phyloP scores from a whole-genome alignment of 768 basidiomycete genomes.

The Cubamyces lactineus region DNA sequence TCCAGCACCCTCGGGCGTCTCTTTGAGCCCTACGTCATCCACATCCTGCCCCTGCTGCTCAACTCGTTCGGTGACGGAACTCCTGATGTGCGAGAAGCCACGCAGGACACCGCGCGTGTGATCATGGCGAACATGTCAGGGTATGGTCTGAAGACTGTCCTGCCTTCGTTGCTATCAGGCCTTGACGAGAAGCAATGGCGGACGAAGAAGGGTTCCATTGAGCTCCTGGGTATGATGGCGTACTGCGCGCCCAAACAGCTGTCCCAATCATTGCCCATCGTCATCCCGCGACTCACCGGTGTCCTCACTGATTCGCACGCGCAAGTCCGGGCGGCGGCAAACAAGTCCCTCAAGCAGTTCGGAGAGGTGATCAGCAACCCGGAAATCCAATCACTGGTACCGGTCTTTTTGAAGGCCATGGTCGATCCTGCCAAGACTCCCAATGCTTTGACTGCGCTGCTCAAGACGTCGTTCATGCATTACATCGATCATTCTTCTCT shows the following conservation, averaged over 20 bases:
- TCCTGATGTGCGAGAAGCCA: conserved; percentile 90
- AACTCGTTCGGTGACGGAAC: conserved; percentile 85
- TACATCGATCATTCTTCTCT: conserved; percentile 97
- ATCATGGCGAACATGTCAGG: conserved; percentile 97
- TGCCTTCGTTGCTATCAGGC: conserved; percentile 87
- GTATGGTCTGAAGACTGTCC: conserved; percentile 93
- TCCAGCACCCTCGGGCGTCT: conserved; percentile 83
- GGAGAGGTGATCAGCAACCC: conserved; percentile 99
- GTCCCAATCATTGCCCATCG: conserved; percentile 91
- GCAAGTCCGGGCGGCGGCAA: conserved; percentile 91
- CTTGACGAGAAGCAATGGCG: conserved; percentile 99
- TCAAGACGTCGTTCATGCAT: conserved; percentile 96
- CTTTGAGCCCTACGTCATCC: conserved; percentile 92
- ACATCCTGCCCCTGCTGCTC: conserved; percentile 82
- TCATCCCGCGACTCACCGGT: conserved; percentile 93
- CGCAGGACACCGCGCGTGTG: conserved; percentile 86
- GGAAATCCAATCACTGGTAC: conserved; percentile 91
- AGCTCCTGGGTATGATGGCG: conserved; percentile 97
- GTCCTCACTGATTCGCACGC: conserved; percentile 97
- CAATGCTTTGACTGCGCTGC: conserved; percentile 78
- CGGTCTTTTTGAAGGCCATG: conserved; percentile 88
- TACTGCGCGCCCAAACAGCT: conserved; percentile 96
- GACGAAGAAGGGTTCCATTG: conserved; percentile 96
- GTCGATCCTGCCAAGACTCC: conserved; percentile 94
- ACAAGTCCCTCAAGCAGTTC: conserved; percentile 95